Percentiles rank a stretch among this genome's conserved stretches.
phyloP scores from a whole-genome alignment of 495 filamentous ascomycete genomes.

The Daldinia loculata region DNA sequence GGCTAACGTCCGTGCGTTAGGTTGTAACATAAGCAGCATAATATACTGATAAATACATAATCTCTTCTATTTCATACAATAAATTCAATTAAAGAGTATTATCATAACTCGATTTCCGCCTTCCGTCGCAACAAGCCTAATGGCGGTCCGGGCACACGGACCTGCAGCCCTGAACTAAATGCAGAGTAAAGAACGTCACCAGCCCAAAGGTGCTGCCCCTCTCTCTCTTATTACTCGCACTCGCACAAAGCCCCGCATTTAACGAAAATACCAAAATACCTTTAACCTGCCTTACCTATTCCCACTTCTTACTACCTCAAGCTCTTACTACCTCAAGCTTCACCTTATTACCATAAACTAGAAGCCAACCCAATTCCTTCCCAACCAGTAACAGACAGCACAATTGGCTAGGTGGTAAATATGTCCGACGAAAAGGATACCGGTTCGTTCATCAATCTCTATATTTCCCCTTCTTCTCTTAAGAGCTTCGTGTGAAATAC shows the following conservation, averaged over 20 bases:
- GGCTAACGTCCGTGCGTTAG: conserved; percentile 23
- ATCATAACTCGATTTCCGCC: not conserved
- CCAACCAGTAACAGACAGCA: conserved; percentile 1
- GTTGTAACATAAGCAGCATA: conserved; percentile 2
- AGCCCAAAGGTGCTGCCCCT: conserved; percentile 21
- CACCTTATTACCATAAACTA: conserved; percentile 1
- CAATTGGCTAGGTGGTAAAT: conserved; percentile 15
- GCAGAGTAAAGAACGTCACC: conserved; percentile 36
- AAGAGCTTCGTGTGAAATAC: conserved; percentile 32
- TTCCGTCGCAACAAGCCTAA: conserved; percentile 1
- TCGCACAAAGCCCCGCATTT: conserved; percentile 44
- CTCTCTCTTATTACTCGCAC: conserved; percentile 35
- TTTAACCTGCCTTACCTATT: conserved; percentile 11
- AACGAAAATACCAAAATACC: conserved; percentile 41
- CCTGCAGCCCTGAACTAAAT: conserved; percentile 35
- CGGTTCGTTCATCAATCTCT: conserved; percentile 29
- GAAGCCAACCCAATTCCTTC: conserved; percentile 3
- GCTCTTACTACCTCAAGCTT: conserved; percentile 1
- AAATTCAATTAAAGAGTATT: not conserved
- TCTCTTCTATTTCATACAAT: not conserved
- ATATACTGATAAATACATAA: not conserved
- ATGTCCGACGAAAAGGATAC: conserved; percentile 43
- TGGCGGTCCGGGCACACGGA: conserved; percentile 24
- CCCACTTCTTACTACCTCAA: conserved; percentile 15
- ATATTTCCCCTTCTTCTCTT: conserved; percentile 7